Percentiles rank a stretch among this genome's conserved stretches.
Evolutionary conservation across 768 basidiomycete genomes (phyloP).

Genomic region (Phanerochaete carnosa): DNA sequence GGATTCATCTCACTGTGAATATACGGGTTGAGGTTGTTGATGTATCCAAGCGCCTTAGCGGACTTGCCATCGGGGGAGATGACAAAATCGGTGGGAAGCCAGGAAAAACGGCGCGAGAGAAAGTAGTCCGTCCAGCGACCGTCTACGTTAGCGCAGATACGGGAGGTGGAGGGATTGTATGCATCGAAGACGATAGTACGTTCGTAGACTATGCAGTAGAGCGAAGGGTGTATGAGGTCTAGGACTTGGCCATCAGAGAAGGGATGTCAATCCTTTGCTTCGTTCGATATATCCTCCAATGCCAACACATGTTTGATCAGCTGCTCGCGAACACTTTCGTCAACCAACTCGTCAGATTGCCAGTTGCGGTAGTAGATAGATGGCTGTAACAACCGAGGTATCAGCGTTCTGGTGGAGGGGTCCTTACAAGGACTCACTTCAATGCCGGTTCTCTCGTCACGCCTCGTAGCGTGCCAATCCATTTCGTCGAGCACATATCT

Average conservation of each 20-base stretch:
- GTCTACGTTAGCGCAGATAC: background rate
- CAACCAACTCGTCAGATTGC: background rate
- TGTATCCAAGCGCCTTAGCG: constrained; percentile 16
- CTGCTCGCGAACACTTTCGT: background rate
- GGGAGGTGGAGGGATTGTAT: background rate
- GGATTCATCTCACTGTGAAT: constrained; percentile 13
- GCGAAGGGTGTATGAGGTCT: constrained; percentile 44
- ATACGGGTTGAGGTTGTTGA: constrained; percentile 27
- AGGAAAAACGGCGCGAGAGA: constrained; percentile 19
- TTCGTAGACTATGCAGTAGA: constrained; percentile 38
- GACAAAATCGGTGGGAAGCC: constrained; percentile 28
- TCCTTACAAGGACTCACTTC: background rate
- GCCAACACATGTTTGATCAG: background rate
- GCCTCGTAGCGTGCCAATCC: background rate
- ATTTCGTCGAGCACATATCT: background rate
- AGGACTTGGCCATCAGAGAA: constrained; percentile 38
- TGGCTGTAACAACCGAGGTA: background rate
- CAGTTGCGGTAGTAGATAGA: background rate
- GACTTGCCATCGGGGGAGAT: constrained; percentile 20
- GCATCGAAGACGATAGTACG: constrained; percentile 14
- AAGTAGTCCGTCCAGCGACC: background rate
- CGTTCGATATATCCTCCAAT: constrained; percentile 36
- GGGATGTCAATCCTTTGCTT: constrained; percentile 44
- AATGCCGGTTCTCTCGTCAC: background rate
- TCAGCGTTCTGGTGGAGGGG: background rate